Evolutionary conservation across 768 basidiomycete species (phyloP).

Genomic region (Boletus rubescentipes): DNA sequence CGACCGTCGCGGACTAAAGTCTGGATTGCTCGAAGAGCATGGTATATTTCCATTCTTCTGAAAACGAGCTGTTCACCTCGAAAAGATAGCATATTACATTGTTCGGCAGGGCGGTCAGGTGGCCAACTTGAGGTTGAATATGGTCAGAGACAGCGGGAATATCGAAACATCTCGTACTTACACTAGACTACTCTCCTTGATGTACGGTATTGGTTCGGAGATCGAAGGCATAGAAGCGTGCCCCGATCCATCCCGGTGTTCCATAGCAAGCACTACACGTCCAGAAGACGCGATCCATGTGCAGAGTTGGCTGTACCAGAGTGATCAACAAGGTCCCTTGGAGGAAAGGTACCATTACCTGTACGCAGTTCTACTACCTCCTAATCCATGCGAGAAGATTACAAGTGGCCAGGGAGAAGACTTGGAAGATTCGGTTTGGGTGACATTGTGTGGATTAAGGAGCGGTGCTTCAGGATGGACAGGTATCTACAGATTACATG

Average conservation of each 20-base stretch:
- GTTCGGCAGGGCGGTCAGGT: constrained; percentile 11
- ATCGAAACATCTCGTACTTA: constrained; percentile 29
- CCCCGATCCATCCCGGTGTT: constrained; percentile 82
- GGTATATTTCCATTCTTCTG: constrained; percentile 68
- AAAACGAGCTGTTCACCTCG: constrained; percentile 70
- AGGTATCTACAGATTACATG: constrained; percentile 45
- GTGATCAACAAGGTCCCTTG: neutral
- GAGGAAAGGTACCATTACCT: constrained; percentile 38
- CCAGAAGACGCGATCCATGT: constrained; percentile 73
- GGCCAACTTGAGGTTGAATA: constrained; percentile 25
- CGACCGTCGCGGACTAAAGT: constrained; percentile 45
- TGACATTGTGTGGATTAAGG: constrained; percentile 28
- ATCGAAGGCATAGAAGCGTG: constrained; percentile 45
- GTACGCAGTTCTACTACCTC: constrained; percentile 70
- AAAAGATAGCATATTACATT: constrained; percentile 43
- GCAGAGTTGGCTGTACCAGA: constrained; percentile 58
- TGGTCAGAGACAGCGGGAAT: neutral
- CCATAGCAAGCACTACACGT: constrained; percentile 76
- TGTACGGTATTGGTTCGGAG: constrained; percentile 45
- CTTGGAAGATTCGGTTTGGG: constrained; percentile 2
- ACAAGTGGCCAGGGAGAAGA: constrained; percentile 67
- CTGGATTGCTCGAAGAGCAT: constrained; percentile 56
- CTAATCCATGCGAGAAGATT: constrained; percentile 84
- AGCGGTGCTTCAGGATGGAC: constrained; percentile 56
- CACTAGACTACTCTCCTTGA: constrained; percentile 57